Evolutionary conservation across 2,329 filamentous ascomycete species (phyloP), one percentile per base, ranked within the genome.

Genomic region (Daldinia sp.): DNA sequence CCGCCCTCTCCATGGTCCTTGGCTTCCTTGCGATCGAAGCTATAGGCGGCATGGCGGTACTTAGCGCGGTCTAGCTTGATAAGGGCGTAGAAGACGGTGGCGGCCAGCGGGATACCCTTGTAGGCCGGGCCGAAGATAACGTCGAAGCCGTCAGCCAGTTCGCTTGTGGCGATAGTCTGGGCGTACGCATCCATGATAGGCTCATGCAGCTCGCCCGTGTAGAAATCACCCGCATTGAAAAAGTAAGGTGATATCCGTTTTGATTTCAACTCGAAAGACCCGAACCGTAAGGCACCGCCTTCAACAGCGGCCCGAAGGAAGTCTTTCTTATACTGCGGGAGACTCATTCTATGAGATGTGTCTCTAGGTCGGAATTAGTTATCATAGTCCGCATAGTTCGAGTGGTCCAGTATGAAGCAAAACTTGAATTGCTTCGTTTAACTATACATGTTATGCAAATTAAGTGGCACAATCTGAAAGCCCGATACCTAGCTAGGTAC

Each of bases 1-100:
- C 96, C 95, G 37, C 95, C 95, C 82, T 99, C 96, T 50, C 96
- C 95, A 80, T 98, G 95, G 77, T 93, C 92, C 85, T 98, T 98
- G 76, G 91, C 92, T 83, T 98, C 96, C 83, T 98, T 98, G 77
- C 96, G 89, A 82, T 98, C 97, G 83, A 97, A 98, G 37, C 90
- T 91, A 83, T 97, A 98, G 77, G 90, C 93, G 64, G 92, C 85
- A 48, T 86, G 82, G 63, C 88, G 88, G 81, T 92, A 96, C 69
- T 85, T 88, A 57, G 83, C 81, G 18, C 87, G 83, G 70, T 93
- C 89, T 10, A 94, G 82, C 75, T 90, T 87, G 60, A 89, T 88
- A 12, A 98, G 88, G 79, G 94, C 92, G 78, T 92, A 88, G 41
- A 91, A 87, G 15, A 93, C 91, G 2, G 92, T 87, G 15, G 92